phyloP scores from a whole-genome alignment of 371 early-diverging fungal species.

The Mucor circinelloides region DNA sequence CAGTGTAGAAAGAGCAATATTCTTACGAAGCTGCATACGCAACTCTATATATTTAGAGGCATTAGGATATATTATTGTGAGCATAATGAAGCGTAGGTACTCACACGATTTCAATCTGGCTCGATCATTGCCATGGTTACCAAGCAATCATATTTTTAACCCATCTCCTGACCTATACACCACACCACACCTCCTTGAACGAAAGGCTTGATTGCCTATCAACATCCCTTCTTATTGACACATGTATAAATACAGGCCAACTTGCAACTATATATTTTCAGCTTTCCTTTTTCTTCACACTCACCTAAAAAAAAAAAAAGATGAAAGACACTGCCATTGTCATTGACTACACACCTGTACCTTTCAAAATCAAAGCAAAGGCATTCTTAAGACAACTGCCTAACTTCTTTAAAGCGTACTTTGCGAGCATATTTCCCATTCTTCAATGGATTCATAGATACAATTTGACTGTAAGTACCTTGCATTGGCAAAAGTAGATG shows the following conservation, averaged over 20 bases:
- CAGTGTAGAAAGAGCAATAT: background rate
- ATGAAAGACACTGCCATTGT: constrained; percentile 2
- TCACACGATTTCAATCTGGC: background rate
- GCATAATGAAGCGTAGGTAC: background rate
- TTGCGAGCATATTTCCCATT: constrained; percentile 15
- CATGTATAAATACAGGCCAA: background rate
- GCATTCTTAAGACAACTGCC: constrained; percentile 1
- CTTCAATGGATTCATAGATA: constrained; percentile 36
- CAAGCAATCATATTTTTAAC: background rate
- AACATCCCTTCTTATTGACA: background rate
- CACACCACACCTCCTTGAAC: background rate
- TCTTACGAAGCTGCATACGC: background rate
- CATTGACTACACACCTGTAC: constrained; percentile 6
- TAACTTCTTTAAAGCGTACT: background rate
- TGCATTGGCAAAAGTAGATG: background rate
- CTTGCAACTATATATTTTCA: background rate
- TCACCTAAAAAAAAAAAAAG: background rate
- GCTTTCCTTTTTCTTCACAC: background rate
- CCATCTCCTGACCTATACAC: background rate
- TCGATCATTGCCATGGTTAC: background rate
- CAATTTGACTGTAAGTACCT: constrained; percentile 27
- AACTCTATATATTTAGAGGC: background rate
- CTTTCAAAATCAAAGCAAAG: background rate
- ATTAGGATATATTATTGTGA: background rate
- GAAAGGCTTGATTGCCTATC: background rate